These are phyloP conservation scores for Phytophthora pluvialis DNA, from an alignment of 352 stramenopile species.

Conservation along the genomic window DNA sequence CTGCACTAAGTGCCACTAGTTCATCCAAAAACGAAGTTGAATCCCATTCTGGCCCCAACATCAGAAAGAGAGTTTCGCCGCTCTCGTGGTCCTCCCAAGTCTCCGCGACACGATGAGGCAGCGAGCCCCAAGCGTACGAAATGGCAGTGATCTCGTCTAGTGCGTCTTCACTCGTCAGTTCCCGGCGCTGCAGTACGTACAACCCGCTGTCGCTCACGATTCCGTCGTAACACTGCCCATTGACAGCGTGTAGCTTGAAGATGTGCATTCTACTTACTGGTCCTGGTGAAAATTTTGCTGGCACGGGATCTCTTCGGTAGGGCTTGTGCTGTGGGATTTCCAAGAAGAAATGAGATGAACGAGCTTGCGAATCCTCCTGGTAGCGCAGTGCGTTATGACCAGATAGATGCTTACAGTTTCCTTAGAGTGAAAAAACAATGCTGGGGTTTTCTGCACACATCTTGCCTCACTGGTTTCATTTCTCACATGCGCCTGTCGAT, in stretches of 20 bases:
- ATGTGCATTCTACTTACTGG: neutral
- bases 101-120: neutral
- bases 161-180: neutral
- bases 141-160: neutral
- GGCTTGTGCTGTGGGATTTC: neutral
- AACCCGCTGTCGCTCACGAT: neutral
- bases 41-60: neutral
- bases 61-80: neutral
- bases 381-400: too few relatives aligned
- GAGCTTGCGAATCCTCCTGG: too few relatives aligned
- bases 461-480: too few relatives aligned
- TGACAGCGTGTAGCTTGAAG: neutral
- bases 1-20: neutral
- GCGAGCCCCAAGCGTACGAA: neutral
- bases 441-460: too few relatives aligned
- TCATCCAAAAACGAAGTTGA: neutral
- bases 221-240: neutral
- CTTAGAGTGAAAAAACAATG: too few relatives aligned
- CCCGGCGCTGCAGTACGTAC: neutral
- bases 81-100: neutral
- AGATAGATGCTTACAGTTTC: too few relatives aligned
- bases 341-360: neutral
- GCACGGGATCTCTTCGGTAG: neutral
- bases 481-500: too few relatives aligned
- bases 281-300: too few relatives aligned